A percentile compares a stretch with the other conserved stretches of the same genome.
phyloP scores from a whole-genome alignment of 2,329 filamentous ascomycete species.

The Ceratocystis lukuohia region DNA sequence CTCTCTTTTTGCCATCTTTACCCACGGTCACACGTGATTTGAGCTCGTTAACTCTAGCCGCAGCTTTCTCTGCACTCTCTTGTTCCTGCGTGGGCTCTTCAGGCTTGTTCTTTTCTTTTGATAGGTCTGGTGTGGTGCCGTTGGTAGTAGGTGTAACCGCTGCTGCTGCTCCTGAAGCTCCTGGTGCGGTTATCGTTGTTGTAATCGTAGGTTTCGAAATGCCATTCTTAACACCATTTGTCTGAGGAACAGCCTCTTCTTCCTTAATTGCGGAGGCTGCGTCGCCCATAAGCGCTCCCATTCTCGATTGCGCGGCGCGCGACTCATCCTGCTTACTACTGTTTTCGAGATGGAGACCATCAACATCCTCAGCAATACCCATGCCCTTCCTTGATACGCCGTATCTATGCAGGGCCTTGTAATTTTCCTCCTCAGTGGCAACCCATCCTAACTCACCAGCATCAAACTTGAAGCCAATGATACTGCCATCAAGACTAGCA shows the following conservation, averaged over 20 bases:
- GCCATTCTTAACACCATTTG: slow-evolving; percentile 40
- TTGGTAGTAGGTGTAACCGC: slow-evolving; percentile 23
- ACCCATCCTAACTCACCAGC: slow-evolving; percentile 82
- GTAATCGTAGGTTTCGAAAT: slow-evolving; percentile 27
- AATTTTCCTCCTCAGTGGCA: slow-evolving; percentile 74
- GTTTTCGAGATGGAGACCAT: slow-evolving; percentile 75
- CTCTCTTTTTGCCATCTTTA: slow-evolving; percentile 93
- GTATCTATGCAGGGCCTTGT: slow-evolving; percentile 84
- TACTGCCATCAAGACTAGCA: slow-evolving; percentile 78
- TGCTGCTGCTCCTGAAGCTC: not conserved
- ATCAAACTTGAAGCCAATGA: slow-evolving; percentile 70
- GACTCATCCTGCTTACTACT: slow-evolving; percentile 84
- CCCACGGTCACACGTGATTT: slow-evolving; percentile 90
- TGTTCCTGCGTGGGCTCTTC: slow-evolving; percentile 27
- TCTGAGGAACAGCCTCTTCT: slow-evolving; percentile 1
- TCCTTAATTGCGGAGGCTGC: slow-evolving; percentile 32
- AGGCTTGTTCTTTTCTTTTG: slow-evolving; percentile 26
- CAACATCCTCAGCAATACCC: slow-evolving; percentile 84
- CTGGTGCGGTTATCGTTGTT: not conserved
- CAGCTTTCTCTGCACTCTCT: slow-evolving; percentile 40
- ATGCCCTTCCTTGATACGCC: slow-evolving; percentile 76
- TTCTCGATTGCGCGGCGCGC: slow-evolving; percentile 79
- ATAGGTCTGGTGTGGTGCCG: slow-evolving; percentile 22
- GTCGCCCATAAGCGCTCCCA: slow-evolving; percentile 98
- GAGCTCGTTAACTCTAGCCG: slow-evolving; percentile 44